Evolutionary conservation across 768 basidiomycete genomes (phyloP), one percentile per base, ranked within the genome.

Genomic region (Trametes elegans): DNA sequence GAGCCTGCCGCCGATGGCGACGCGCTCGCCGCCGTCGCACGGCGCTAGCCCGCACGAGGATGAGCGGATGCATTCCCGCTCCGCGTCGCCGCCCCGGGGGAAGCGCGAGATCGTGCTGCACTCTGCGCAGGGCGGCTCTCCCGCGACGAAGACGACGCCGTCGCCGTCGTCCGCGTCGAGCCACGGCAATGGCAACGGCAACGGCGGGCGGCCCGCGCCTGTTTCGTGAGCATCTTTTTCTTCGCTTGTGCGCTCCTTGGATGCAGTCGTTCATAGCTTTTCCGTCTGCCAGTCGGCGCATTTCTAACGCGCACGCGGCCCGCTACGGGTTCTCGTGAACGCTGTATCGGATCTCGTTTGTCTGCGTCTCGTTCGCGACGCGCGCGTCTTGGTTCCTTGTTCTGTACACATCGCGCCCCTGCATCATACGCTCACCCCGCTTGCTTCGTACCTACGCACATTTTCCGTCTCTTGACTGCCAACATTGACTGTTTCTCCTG

Each of bases 1-100:
- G 39, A 76, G 83, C 1, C 74, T 89, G 1, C 88, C 88, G 43
- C 85, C 86, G 0, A 88, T 89, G 57, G 78, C 84, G 21, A 87
- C 85, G 7, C 70, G 89, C 21, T 82, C 86, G 7, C 84, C 86
- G 3, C 67, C 79, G 6, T 78, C 79, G 4, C 77, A 78, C 14
- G 82, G 83, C 11, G 82, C 83, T 40, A 55, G 54, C 40, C 57
- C 62, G 49, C 49, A 35, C 24, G 67, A 64, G 42, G 76, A 80
- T 54, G 82, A 83, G 39, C 76, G 79, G 63, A 80, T 81, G 80
- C 78, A 81, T 62, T 70, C 71, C n/a, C 74, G 74, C 23, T 67
- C 68, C 29, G 51, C 57, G 26, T 66, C 67, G 56, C 66, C 80
- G 14, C 74, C 80, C 49, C 77, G 82, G n/a, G 51, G 51, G 35